Percentiles rank a stretch among this genome's conserved stretches.
Evolutionary conservation across 495 filamentous ascomycete genomes (phyloP).

Genomic region (Hypoxylon intermedium): DNA sequence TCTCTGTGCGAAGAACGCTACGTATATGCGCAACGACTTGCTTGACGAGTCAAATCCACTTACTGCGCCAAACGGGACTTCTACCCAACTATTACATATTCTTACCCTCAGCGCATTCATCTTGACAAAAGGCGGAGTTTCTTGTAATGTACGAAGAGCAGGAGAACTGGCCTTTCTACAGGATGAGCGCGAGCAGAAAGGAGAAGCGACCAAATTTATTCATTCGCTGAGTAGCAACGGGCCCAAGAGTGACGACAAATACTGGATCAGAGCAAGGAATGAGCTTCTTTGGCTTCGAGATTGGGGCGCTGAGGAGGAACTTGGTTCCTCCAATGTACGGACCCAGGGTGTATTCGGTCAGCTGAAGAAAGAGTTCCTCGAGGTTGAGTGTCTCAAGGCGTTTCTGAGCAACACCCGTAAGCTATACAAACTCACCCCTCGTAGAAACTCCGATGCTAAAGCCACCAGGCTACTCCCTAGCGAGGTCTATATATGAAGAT

Average conservation of each 20-base stretch:
- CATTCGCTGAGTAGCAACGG: constrained; percentile 57
- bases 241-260: constrained; percentile 65
- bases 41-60: constrained; percentile 68
- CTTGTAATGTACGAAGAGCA: constrained; percentile 64
- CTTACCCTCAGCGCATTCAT: constrained; percentile 72
- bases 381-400: constrained; percentile 76
- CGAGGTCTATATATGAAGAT: constrained; percentile 72
- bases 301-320: constrained; percentile 67
- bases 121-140: constrained; percentile 65
- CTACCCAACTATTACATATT: constrained; percentile 69
- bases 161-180: constrained; percentile 65
- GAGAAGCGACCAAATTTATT: constrained; percentile 68
- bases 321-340: constrained; percentile 23
- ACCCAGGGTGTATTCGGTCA: constrained; percentile 74
- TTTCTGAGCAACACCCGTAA: constrained; percentile 73
- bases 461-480: constrained; percentile 67
- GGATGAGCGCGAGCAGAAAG: constrained; percentile 69
- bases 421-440: constrained; percentile 16
- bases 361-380: constrained; percentile 67
- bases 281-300: constrained; percentile 82
- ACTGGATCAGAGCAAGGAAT: constrained; percentile 70
- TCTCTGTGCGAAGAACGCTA: constrained; percentile 48
- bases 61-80: constrained; percentile 67
- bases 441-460: constrained; percentile 23
- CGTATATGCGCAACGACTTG: constrained; percentile 60